A percentile compares a stretch with the other conserved stretches of the same genome.
Evolutionary conservation across 1,284 basidiomycete species (phyloP).

Genomic region (Ustilago shanxiensis): DNA sequence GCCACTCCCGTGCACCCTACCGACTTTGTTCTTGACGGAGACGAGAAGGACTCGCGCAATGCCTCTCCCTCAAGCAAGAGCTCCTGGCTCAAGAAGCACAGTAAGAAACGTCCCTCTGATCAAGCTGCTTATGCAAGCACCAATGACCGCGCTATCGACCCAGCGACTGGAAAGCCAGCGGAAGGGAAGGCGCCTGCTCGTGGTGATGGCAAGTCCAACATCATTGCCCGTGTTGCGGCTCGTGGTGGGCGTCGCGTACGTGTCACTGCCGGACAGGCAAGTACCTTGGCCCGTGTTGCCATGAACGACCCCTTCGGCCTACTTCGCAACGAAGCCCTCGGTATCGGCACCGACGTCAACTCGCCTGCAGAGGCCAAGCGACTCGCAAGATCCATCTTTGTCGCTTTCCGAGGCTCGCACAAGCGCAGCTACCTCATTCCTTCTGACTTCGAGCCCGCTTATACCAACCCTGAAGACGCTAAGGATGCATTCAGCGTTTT

Average conservation of each 20-base stretch:
- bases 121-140: slow-evolving; percentile 19
- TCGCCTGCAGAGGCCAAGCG: slow-evolving; percentile 72
- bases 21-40: slow-evolving; percentile 34
- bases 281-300: slow-evolving; percentile 58
- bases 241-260: slow-evolving; percentile 29
- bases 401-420: slow-evolving; percentile 74
- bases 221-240: slow-evolving; percentile 45
- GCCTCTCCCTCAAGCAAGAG: slow-evolving; percentile 27
- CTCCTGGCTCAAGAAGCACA: slow-evolving; percentile 58
- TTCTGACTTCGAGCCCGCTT: slow-evolving; percentile 80
- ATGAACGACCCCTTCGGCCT: slow-evolving; percentile 55
- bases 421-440: slow-evolving; percentile 76
- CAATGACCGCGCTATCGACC: slow-evolving; percentile 39
- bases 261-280: slow-evolving; percentile 43
- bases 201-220: slow-evolving; percentile 39
- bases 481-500: slow-evolving; percentile 80
- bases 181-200: slow-evolving; percentile 45
- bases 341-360: slow-evolving; percentile 65
- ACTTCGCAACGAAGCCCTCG: slow-evolving; percentile 55
- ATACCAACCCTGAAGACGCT: slow-evolving; percentile 75
- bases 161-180: slow-evolving; percentile 38
- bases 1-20: slow-evolving; percentile 27
- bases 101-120: slow-evolving; percentile 55
- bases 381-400: slow-evolving; percentile 79
- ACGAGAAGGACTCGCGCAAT: slow-evolving; percentile 18